Conservation (phyloP, 345 rosid genomes). For the Psidium friedrichsthalianum region DNA sequence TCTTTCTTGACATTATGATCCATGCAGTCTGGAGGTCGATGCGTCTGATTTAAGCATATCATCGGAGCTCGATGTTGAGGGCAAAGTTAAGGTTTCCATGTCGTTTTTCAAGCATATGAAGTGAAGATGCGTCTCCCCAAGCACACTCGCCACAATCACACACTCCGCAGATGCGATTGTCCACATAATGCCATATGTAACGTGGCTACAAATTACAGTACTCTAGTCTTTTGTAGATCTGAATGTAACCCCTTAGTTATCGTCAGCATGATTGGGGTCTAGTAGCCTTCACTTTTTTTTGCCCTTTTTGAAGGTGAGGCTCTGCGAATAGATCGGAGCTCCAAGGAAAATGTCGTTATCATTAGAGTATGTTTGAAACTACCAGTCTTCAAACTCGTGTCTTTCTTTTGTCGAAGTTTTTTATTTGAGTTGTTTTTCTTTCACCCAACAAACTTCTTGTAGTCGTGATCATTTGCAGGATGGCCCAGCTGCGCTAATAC, state of each 20-base stretch:
- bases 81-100: background rate
- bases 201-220: background rate
- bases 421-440: background rate
- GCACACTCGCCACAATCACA: background rate
- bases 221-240: background rate
- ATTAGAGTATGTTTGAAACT: background rate
- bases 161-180: background rate
- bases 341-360: background rate
- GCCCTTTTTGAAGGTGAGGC: background rate
- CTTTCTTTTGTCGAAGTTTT: background rate
- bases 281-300: background rate
- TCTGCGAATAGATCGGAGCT: background rate
- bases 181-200: background rate
- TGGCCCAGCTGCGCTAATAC: no score
- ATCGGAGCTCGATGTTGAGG: background rate
- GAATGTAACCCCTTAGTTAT: background rate
- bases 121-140: background rate
- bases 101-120: background rate
- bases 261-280: background rate
- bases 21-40: background rate
- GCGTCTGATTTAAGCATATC: background rate
- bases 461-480: background rate
- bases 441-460: background rate
- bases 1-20: background rate
- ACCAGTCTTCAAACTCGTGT: background rate